Conservation (phyloP, 176 grass and related monocot species). For the Carex kokanica region DNA sequence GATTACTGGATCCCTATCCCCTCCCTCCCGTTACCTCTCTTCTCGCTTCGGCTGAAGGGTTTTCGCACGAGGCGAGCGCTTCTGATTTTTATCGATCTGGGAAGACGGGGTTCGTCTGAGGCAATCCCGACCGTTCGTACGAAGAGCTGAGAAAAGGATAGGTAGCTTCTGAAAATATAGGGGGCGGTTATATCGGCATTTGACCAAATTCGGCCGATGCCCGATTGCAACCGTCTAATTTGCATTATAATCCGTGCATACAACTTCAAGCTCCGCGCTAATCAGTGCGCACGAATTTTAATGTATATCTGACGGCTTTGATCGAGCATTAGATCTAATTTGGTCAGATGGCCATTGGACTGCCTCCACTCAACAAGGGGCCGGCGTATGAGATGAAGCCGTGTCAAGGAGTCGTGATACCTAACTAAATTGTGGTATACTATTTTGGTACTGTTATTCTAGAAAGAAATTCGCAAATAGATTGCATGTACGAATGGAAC, state of each 20-base stretch:
- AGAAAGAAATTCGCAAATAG: background rate
- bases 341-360: no score
- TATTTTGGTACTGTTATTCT: no score
- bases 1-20: conserved; percentile 22
- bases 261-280: no score
- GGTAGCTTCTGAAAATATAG: background rate
- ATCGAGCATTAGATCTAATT: no score
- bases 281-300: no score
- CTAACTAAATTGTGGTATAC: background rate
- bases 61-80: background rate
- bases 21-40: conserved; percentile 23
- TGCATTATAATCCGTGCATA: no score
- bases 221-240: no score
- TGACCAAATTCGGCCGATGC: no score
- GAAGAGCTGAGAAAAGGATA: background rate
- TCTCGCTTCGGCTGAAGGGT: conserved; percentile 22
- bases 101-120: background rate
- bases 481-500: background rate
- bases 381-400: background rate
- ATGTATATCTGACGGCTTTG: no score
- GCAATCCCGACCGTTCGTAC: background rate
- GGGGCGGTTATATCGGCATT: no score
- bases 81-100: background rate
- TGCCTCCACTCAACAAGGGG: background rate
- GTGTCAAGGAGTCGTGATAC: background rate